Evolutionary conservation across 805 yeast genomes (phyloP).

Genomic region (Starmera pachycereana): DNA sequence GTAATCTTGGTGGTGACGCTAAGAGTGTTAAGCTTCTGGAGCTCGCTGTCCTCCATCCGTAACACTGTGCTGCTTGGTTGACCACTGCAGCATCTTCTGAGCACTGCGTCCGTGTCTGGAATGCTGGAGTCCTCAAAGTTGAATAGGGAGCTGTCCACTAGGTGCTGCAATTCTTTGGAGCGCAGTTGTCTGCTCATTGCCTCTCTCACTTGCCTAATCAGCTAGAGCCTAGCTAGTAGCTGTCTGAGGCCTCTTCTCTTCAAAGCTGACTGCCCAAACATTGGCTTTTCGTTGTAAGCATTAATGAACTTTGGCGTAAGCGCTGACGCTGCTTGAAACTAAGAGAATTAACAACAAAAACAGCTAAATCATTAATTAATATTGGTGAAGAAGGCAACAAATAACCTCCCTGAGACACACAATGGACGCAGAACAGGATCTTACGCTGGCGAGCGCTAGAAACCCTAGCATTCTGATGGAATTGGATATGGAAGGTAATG

Average conservation of each 20-base stretch:
- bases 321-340: neutral
- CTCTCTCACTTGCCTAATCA: neutral
- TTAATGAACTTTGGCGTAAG: neutral
- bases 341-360: too few species aligned
- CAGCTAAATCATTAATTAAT: too few species aligned
- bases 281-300: neutral
- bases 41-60: too few species aligned
- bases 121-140: conserved; percentile 14
- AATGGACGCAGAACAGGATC: conserved; percentile 29
- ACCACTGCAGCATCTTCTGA: too few species aligned
- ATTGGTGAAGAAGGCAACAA: too few species aligned
- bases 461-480: conserved; percentile 78
- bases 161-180: conserved; percentile 9
- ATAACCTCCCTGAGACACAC: neutral
- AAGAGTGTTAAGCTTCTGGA: too few species aligned
- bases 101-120: conserved; percentile 7
- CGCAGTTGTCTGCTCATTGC: conserved; percentile 3
- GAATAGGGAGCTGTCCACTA: conserved; percentile 14
- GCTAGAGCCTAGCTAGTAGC: neutral
- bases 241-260: too few species aligned
- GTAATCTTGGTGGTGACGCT: too few species aligned
- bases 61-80: too few species aligned
- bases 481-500: conserved; percentile 66
- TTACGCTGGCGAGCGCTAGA: conserved; percentile 52
- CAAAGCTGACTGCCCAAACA: too few species aligned